These are phyloP conservation scores for Furcasterigmium sp. DNA, from an alignment of 2,329 filamentous ascomycete species.

Conservation along the genomic window DNA sequence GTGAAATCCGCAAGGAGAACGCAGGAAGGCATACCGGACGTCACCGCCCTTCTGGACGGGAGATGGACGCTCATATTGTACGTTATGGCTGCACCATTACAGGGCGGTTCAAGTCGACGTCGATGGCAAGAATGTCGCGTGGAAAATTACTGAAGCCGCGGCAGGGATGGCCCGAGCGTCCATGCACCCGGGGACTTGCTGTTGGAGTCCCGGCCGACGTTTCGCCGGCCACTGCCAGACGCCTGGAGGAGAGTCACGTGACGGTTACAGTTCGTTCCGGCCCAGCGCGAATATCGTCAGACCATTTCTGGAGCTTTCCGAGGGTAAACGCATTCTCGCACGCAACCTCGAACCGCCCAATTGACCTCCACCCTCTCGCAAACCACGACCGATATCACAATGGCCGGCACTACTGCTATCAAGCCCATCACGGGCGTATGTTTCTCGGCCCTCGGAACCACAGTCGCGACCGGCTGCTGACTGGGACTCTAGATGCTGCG, in stretches of 20 bases:
- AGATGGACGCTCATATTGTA: slow-evolving; percentile 58
- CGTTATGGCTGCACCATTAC: neutral
- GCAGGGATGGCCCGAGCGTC: neutral
- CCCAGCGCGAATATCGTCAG: slow-evolving; percentile 4
- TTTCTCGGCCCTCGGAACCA: slow-evolving; percentile 15
- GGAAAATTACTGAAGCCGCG: neutral
- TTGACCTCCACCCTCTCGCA: slow-evolving; percentile 3
- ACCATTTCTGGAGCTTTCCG: slow-evolving; percentile 3
- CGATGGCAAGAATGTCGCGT: neutral
- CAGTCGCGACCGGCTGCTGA: slow-evolving; percentile 23
- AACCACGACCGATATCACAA: slow-evolving; percentile 25
- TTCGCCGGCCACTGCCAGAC: neutral
- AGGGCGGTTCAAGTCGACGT: neutral
- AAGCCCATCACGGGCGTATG: slow-evolving; percentile 56
- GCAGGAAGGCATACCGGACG: slow-evolving; percentile 53
- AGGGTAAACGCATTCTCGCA: slow-evolving; percentile 4
- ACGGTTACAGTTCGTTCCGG: neutral
- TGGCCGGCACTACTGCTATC: slow-evolving; percentile 36
- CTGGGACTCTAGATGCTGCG: slow-evolving; percentile 54
- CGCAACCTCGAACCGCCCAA: neutral
- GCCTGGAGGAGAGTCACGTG: slow-evolving; percentile 1
- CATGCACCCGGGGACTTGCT: too few relatives aligned
- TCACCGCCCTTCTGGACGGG: slow-evolving; percentile 55
- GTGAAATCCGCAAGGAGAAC: too few relatives aligned
- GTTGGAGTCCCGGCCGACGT: neutral